phyloP scores from a whole-genome alignment of 495 filamentous ascomycete genomes.

The Cryomyces minteri region DNA sequence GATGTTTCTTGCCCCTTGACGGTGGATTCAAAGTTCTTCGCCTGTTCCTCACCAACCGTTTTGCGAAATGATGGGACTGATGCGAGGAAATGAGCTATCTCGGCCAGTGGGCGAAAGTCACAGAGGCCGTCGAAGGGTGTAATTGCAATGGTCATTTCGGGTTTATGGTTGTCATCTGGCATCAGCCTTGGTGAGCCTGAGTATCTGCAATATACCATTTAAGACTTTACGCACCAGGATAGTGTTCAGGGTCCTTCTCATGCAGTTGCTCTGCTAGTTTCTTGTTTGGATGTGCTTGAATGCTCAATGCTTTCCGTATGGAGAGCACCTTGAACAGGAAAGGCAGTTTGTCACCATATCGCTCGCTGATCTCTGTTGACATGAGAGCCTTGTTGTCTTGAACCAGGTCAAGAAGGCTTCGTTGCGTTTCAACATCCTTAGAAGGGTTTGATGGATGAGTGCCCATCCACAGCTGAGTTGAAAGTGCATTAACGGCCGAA shows the following conservation, averaged over 20 bases:
- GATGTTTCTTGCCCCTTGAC: slow-evolving; percentile 48
- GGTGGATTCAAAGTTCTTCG: slow-evolving; percentile 46
- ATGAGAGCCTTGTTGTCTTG: slow-evolving; percentile 75
- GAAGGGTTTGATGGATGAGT: slow-evolving; percentile 93
- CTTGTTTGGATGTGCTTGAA: slow-evolving; percentile 97
- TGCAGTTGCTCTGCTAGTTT: slow-evolving; percentile 85
- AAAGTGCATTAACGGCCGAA: background rate
- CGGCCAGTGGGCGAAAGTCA: slow-evolving; percentile 73
- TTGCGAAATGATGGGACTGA: slow-evolving; percentile 52
- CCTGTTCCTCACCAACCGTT: slow-evolving; percentile 52
- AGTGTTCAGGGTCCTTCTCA: slow-evolving; percentile 73
- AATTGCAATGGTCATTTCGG: slow-evolving; percentile 96
- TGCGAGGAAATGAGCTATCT: slow-evolving; percentile 74
- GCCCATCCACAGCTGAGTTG: slow-evolving; percentile 83
- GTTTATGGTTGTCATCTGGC: slow-evolving; percentile 94
- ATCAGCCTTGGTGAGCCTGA: background rate
- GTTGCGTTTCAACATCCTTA: slow-evolving; percentile 66
- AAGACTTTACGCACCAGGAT: slow-evolving; percentile 37
- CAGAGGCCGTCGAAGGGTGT: slow-evolving; percentile 92
- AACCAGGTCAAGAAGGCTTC: slow-evolving; percentile 76
- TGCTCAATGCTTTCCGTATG: slow-evolving; percentile 83
- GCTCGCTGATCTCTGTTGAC: slow-evolving; percentile 45
- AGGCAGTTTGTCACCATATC: slow-evolving; percentile 64
- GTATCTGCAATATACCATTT: background rate
- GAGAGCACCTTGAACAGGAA: slow-evolving; percentile 97